Evolutionary conservation across 306 rosid species (phyloP).

Genomic region (Cicer judaicum): DNA sequence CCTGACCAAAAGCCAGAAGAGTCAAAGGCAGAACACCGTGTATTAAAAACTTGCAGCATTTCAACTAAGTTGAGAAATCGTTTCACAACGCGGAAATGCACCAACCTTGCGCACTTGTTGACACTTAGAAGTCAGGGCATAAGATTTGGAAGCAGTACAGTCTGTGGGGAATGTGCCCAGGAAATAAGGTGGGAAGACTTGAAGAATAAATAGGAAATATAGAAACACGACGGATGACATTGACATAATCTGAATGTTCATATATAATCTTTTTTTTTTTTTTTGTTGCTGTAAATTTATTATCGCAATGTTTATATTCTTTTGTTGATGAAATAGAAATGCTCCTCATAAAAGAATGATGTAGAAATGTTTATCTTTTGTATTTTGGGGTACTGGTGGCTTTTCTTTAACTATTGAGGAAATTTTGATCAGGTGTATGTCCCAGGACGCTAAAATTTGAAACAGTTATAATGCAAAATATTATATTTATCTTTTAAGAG

Average conservation of each 20-base stretch:
- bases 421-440: neutral
- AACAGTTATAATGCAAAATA: too few species aligned
- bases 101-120: constrained; percentile 80
- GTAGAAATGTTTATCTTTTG: constrained; percentile 19
- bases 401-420: constrained; percentile 8
- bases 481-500: too few species aligned
- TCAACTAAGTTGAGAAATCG: constrained; percentile 53
- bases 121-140: constrained; percentile 93
- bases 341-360: constrained; percentile 11
- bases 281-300: constrained; percentile 28
- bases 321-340: constrained; percentile 39
- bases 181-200: constrained; percentile 89
- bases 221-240: constrained; percentile 44
- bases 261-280: neutral
- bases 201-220: constrained; percentile 50
- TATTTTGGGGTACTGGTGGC: neutral
- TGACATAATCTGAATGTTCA: constrained; percentile 42
- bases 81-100: constrained; percentile 68
- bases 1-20: constrained; percentile 53
- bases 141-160: constrained; percentile 71
- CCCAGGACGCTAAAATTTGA: neutral
- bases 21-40: constrained; percentile 36
- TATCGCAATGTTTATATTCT: constrained; percentile 7
- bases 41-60: constrained; percentile 38
- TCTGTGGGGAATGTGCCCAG: constrained; percentile 93